A percentile compares a stretch with the other conserved stretches of the same genome.
Conservation (phyloP, 2,329 filamentous ascomycete genomes). For the Botryotinia convoluta region DNA sequence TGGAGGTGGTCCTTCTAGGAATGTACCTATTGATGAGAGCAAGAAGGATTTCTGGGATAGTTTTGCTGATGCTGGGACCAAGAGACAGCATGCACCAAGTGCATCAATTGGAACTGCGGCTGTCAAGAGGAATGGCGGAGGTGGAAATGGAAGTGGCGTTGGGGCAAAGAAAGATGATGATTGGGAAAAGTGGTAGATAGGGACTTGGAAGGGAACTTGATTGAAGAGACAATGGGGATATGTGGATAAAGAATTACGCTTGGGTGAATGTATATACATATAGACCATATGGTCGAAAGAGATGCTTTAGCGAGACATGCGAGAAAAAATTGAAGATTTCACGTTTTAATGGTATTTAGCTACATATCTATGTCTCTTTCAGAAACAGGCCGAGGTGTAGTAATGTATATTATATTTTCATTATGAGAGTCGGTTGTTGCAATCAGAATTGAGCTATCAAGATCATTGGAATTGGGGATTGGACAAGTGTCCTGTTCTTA, state of each 20-base stretch:
- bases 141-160: conserved; percentile 10
- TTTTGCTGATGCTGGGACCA: conserved; percentile 58
- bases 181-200: conserved; percentile 51
- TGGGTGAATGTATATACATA: conserved; percentile 10
- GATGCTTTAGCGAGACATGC: neutral
- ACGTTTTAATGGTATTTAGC: neutral
- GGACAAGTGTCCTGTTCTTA: neutral
- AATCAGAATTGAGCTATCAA: neutral
- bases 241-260: neutral
- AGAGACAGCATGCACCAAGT: conserved; percentile 18
- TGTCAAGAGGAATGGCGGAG: conserved; percentile 34
- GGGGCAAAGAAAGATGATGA: conserved; percentile 53
- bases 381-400: neutral
- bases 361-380: neutral
- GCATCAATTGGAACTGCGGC: conserved; percentile 36
- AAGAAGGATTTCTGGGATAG: conserved; percentile 90
- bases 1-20: conserved; percentile 41
- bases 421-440: neutral
- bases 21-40: conserved; percentile 54
- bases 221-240: neutral
- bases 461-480: neutral
- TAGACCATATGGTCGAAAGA: neutral
- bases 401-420: neutral
- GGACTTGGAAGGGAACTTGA: neutral
- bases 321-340: neutral